phyloP scores from a whole-genome alignment of 768 basidiomycete species.

The Hericium coralloides region DNA sequence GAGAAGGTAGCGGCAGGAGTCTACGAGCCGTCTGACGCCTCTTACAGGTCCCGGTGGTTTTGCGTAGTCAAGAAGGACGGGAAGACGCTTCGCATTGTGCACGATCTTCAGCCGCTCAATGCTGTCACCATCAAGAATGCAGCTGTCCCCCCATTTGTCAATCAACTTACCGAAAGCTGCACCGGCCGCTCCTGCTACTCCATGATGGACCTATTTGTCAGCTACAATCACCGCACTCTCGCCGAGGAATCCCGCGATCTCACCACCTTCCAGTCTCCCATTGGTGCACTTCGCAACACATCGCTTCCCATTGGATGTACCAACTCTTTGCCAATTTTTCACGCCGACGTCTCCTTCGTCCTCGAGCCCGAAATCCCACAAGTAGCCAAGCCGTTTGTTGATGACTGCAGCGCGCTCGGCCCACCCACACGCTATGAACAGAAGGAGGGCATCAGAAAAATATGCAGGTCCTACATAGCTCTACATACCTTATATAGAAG shows the following conservation, averaged over 20 bases:
- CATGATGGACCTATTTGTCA: conserved; percentile 19
- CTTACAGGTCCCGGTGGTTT: conserved; percentile 19
- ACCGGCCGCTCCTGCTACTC: conserved; percentile 15
- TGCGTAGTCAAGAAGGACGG: conserved; percentile 16
- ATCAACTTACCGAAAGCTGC: conserved; percentile 16
- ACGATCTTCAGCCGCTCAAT: conserved; percentile 19
- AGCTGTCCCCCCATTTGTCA: conserved; percentile 10
- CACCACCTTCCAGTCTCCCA: conserved; percentile 16
- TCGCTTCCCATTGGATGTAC: not conserved
- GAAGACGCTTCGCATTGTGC: conserved; percentile 14
- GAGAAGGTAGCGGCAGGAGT: conserved; percentile 29
- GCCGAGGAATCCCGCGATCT: conserved; percentile 25
- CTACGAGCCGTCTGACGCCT: conserved; percentile 17
- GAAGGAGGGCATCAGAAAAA: not conserved
- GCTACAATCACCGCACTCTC: conserved; percentile 27
- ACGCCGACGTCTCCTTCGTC: conserved; percentile 25
- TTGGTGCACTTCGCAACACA: not conserved
- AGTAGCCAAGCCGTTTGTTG: conserved; percentile 20
- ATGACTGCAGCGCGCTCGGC: conserved; percentile 15
- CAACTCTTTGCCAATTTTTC: conserved; percentile 13
- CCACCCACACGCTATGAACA: not conserved
- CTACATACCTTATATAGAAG: too few species aligned
- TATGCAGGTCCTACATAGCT: too few species aligned
- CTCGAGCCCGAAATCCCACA: conserved; percentile 23
- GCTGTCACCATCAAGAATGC: conserved; percentile 14